phyloP scores from a whole-genome alignment of 768 basidiomycete genomes.

The Naganishia antarctica region DNA sequence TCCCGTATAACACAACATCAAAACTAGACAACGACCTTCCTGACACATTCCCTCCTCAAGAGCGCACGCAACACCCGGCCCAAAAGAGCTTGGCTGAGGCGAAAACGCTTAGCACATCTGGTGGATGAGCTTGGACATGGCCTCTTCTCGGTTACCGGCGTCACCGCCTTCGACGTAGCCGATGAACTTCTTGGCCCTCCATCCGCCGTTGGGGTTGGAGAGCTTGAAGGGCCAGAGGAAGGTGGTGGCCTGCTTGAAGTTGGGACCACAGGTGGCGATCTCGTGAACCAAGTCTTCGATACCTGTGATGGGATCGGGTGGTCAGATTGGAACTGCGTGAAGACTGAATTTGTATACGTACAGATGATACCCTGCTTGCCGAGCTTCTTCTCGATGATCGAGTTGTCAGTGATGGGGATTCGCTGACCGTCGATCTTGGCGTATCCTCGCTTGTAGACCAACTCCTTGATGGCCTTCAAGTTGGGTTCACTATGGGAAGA shows the following conservation, averaged over 20 bases:
- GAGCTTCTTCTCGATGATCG: conserved; percentile 81
- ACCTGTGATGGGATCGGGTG: conserved; percentile 31
- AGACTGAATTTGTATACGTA: conserved; percentile 25
- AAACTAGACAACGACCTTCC: too few relatives aligned
- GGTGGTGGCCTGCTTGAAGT: conserved; percentile 88
- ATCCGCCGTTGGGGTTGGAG: conserved; percentile 97
- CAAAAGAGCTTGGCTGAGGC: too few relatives aligned
- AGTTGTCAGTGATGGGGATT: conserved; percentile 89
- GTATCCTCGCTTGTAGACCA: conserved; percentile 99
- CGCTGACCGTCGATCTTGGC: conserved; percentile 98
- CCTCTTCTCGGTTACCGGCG: conserved; percentile 91
- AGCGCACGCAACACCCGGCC: too few relatives aligned
- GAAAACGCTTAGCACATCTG: conserved; percentile 50
- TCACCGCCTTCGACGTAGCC: conserved; percentile 86
- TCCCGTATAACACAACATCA: neutral
- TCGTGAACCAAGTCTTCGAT: conserved; percentile 97
- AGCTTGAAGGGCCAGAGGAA: conserved; percentile 99
- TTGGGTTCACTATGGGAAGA: conserved; percentile 70
- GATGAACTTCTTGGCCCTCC: conserved; percentile 94
- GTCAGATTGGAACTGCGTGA: too few relatives aligned
- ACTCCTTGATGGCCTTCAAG: conserved; percentile 89
- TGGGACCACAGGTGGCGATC: conserved; percentile 88
- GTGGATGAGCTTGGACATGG: conserved; percentile 96
- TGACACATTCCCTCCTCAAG: too few relatives aligned
- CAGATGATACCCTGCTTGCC: conserved; percentile 94